Base-by-base conservation (phyloP, 163 green algal species). In the Coccomyxa subellipsoidea region DNA sequence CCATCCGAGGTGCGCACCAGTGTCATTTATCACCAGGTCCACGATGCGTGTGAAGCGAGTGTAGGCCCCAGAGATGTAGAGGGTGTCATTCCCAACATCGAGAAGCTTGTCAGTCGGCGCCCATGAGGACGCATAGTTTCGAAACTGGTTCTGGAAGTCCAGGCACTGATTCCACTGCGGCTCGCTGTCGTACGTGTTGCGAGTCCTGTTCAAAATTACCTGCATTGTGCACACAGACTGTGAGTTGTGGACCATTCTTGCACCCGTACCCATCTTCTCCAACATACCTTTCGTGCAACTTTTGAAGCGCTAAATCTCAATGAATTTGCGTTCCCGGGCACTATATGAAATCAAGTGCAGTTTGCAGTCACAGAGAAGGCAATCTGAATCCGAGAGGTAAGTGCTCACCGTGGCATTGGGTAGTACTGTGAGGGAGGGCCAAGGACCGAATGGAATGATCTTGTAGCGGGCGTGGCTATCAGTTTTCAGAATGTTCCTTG, bases 1-100 rank as follows among this genome's bases (percentile, higher is more conserved):
- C 6, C 6, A 73, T 36, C 66, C n/a, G 10, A 7, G 59, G 9
- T 15, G 66, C 66, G 31, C 66, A 73, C 66, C 66, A 4, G 66
- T 73, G 8, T 73, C 66, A 6, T 73, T 73, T 32, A 73, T 73
- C 27, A 73, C 29, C 66, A 73, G 32, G 66, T 73, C 66, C n/a
- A 32, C n/a, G 18, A 73, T 73, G 21, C 29, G 29, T 1, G n/a
- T 34, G 1, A 23, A 8, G 10, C 27, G 66, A 73, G n/a, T 34
- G 66, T 73, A 73, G 0, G 66, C 27, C 27, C 66, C 66, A 34
- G 66, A 73, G 27, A 73, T 73, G 4, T 35, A 73, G 66, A 73
- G 21, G n/a, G 66, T 73, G 2, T 73, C 66, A 34, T 73, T 73
- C n/a, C 66, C 66, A 36, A 8, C 66, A n/a, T 32, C 29, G 8